These are phyloP conservation scores for Phytophthora colocasiae DNA, from an alignment of 352 stramenopile species.

Conservation along the genomic window DNA sequence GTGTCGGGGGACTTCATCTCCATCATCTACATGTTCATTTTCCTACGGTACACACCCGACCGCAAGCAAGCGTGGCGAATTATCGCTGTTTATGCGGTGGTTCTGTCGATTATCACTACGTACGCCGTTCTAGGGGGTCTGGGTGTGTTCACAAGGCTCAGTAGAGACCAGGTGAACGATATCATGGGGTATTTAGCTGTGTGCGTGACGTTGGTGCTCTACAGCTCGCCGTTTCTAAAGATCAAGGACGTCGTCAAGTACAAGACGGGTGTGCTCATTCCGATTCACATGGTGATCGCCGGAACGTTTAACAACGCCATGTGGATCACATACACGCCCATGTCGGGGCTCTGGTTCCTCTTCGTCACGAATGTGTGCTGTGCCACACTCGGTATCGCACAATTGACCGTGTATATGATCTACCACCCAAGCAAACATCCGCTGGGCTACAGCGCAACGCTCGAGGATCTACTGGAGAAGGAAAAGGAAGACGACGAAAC, in stretches of 20 bases:
- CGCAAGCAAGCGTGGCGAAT: constrained; percentile 23
- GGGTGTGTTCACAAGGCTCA: constrained; percentile 37
- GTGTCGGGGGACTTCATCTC: constrained; percentile 38
- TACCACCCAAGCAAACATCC: constrained; percentile 58
- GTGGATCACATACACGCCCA: constrained; percentile 57
- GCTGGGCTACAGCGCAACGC: constrained; percentile 26
- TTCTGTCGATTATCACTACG: constrained; percentile 41
- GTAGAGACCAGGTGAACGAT: constrained; percentile 32
- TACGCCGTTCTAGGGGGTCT: constrained; percentile 48
- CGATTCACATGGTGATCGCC: constrained; percentile 61
- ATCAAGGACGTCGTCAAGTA: constrained; percentile 53
- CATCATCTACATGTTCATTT: constrained; percentile 39
- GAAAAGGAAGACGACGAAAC: constrained; percentile 26
- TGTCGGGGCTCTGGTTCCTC: constrained; percentile 57
- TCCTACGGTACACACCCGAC: constrained; percentile 34
- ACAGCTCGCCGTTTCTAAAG: constrained; percentile 66
- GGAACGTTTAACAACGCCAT: constrained; percentile 63
- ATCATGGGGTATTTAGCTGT: constrained; percentile 47
- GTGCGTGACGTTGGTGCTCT: constrained; percentile 58
- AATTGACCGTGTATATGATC: constrained; percentile 56
- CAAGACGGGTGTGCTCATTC: constrained; percentile 57
- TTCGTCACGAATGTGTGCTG: constrained; percentile 62
- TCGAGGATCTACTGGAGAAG: constrained; percentile 36
- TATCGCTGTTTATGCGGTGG: constrained; percentile 30
- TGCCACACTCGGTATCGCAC: constrained; percentile 35